Evolutionary conservation across 768 basidiomycete genomes (phyloP).

Genomic region (Tylopilus subfusipes): DNA sequence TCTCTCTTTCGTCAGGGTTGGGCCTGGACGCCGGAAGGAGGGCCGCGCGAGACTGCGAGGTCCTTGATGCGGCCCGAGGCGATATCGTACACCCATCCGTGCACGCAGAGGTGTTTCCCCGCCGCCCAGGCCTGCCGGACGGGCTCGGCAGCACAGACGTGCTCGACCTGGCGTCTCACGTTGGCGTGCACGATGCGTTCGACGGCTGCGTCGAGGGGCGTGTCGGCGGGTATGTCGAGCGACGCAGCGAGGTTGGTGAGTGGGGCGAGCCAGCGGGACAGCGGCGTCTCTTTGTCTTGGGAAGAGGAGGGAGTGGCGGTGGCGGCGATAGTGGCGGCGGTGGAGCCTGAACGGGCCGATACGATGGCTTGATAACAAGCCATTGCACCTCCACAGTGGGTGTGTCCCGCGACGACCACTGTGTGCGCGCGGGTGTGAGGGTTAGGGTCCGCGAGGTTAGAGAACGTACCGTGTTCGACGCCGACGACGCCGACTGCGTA

Average conservation of each 20-base stretch:
- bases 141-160: slow-evolving; percentile 44
- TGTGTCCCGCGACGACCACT: slow-evolving; percentile 85
- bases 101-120: slow-evolving; percentile 48
- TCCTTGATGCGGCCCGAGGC: slow-evolving; percentile 58
- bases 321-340: not conserved
- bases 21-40: too few species aligned
- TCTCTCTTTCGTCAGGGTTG: too few species aligned
- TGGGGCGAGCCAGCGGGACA: slow-evolving; percentile 71
- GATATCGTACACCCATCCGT: slow-evolving; percentile 75
- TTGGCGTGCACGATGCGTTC: slow-evolving; percentile 55
- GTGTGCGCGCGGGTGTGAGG: too few species aligned
- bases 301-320: not conserved
- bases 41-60: slow-evolving; percentile 42
- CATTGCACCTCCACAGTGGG: slow-evolving; percentile 73
- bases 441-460: not conserved
- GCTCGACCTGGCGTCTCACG: slow-evolving; percentile 53
- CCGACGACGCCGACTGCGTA: slow-evolving; percentile 71
- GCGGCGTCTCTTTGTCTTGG: slow-evolving; percentile 30
- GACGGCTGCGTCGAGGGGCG: slow-evolving; percentile 38
- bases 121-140: slow-evolving; percentile 44
- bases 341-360: not conserved
- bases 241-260: slow-evolving; percentile 48
- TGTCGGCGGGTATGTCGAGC: slow-evolving; percentile 39
- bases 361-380: slow-evolving; percentile 50
- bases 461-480: slow-evolving; percentile 70